Evolutionary conservation across 2,329 filamentous ascomycete species (phyloP).

Genomic region (Myriosclerotinia curreyana): DNA sequence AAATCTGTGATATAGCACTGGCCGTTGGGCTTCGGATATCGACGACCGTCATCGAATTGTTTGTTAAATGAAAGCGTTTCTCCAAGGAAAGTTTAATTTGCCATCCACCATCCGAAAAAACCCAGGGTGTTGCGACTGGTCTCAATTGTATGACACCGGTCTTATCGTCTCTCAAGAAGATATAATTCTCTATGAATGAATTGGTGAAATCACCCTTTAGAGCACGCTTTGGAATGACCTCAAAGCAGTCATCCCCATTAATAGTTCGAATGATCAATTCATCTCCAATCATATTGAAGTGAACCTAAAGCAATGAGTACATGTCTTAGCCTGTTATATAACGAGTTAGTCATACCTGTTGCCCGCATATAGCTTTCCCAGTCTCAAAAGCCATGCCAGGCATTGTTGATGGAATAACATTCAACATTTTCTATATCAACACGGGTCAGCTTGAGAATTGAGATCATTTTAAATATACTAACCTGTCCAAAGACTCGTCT

Average conservation of each 20-base stretch:
- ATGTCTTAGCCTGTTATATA: background rate
- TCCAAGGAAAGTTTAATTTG: slow-evolving; percentile 18
- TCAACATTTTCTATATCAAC: slow-evolving; percentile 22
- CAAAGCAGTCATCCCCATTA: slow-evolving; percentile 17
- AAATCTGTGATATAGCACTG: slow-evolving; percentile 35
- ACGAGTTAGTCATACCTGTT: slow-evolving; percentile 30
- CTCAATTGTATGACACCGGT: slow-evolving; percentile 29
- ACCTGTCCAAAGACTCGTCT: slow-evolving; percentile 28
- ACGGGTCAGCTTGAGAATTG: no score
- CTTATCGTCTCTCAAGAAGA: slow-evolving; percentile 25
- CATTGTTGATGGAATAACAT: slow-evolving; percentile 38
- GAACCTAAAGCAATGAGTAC: slow-evolving; percentile 35
- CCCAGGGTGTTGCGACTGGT: slow-evolving; percentile 36
- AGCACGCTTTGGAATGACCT: slow-evolving; percentile 24
- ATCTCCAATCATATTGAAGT: slow-evolving; percentile 33
- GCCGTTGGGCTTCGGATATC: slow-evolving; percentile 41
- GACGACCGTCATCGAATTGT: slow-evolving; percentile 35
- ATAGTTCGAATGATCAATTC: slow-evolving; percentile 38
- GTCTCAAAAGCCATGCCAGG: slow-evolving; percentile 42
- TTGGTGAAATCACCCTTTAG: slow-evolving; percentile 25
- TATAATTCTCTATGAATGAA: slow-evolving; percentile 23
- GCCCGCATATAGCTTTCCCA: slow-evolving; percentile 31
- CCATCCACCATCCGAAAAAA: slow-evolving; percentile 35
- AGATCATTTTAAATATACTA: background rate
- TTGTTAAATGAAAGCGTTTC: slow-evolving; percentile 26